These are phyloP conservation scores for Starmera quercuum DNA, from an alignment of 805 yeast genomes.

Conservation along the genomic window DNA sequence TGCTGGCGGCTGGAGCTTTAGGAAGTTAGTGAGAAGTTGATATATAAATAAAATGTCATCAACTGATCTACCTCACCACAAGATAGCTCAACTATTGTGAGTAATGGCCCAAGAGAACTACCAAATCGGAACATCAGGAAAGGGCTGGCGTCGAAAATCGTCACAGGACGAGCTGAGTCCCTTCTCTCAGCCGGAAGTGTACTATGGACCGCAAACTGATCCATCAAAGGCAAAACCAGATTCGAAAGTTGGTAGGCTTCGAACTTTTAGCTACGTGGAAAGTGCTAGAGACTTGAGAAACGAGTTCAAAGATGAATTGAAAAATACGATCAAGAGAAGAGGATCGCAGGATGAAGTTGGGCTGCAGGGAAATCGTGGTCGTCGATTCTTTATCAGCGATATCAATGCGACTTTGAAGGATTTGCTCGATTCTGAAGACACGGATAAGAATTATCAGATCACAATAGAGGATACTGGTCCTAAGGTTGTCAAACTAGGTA, in stretches of 20 bases:
- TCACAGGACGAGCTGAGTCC: slow-evolving; percentile 38
- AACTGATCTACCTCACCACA: too few relatives aligned
- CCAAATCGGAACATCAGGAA: too few relatives aligned
- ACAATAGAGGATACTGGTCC: slow-evolving; percentile 84
- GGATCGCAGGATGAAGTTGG: slow-evolving; percentile 47
- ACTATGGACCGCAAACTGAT: slow-evolving; percentile 58
- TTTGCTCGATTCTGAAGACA: slow-evolving; percentile 70
- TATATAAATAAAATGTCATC: too few relatives aligned
- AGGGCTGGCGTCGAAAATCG: too few relatives aligned
- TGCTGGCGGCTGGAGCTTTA: too few relatives aligned
- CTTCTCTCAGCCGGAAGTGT: slow-evolving; percentile 57
- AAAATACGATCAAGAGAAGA: slow-evolving; percentile 33
- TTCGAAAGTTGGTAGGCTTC: slow-evolving; percentile 39
- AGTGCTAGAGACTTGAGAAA: slow-evolving; percentile 11
- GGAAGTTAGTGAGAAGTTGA: too few relatives aligned
- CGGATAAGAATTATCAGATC: slow-evolving; percentile 77
- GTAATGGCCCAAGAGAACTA: too few relatives aligned
- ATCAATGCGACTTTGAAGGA: slow-evolving; percentile 67
- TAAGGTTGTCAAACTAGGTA: slow-evolving; percentile 70
- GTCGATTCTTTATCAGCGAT: slow-evolving; percentile 59
- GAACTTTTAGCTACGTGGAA: slow-evolving; percentile 48
- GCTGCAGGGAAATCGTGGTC: slow-evolving; percentile 26
- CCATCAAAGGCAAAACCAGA: slow-evolving; percentile 35
- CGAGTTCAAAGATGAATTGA: slow-evolving; percentile 15
- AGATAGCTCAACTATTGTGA: too few relatives aligned